These are phyloP conservation scores for Hamigera avellanea DNA, from an alignment of 495 filamentous ascomycete species.

Conservation along the genomic window DNA sequence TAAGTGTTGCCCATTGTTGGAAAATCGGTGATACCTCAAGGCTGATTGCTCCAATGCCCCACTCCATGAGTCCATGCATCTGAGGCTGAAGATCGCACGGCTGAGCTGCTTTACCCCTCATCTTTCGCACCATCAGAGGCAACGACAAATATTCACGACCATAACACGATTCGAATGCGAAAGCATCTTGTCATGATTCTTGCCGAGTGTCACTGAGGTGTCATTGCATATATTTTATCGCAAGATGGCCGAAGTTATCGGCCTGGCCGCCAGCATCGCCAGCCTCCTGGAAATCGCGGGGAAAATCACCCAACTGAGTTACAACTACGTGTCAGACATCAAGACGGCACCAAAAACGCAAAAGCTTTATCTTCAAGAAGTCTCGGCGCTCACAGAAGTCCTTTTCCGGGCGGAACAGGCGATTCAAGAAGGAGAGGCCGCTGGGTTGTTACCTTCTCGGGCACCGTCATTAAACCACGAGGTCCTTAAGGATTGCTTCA, in stretches of 20 bases:
- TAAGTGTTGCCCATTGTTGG: too few relatives aligned
- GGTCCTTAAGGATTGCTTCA: slow-evolving; percentile 5
- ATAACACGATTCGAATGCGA: too few relatives aligned
- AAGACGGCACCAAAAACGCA: slow-evolving; percentile 8
- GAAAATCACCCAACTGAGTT: slow-evolving; percentile 6
- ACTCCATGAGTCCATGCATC: too few relatives aligned
- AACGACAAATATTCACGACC: too few relatives aligned
- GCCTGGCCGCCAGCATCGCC: slow-evolving; percentile 3
- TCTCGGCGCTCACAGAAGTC: slow-evolving; percentile 6
- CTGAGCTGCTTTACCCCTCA: too few relatives aligned
- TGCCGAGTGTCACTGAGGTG: too few relatives aligned
- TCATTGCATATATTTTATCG: too few relatives aligned
- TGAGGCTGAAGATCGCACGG: too few relatives aligned
- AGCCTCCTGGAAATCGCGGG: slow-evolving; percentile 1
- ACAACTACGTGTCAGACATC: slow-evolving; percentile 7
- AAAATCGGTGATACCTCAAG: too few relatives aligned
- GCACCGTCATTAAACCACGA: slow-evolving; percentile 3
- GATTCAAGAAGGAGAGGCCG: slow-evolving; percentile 2
- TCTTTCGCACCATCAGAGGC: too few relatives aligned
- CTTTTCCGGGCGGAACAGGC: slow-evolving; percentile 6
- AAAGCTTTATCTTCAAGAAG: slow-evolving; percentile 8
- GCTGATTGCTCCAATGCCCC: too few relatives aligned
- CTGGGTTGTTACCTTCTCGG: slow-evolving; percentile 2
- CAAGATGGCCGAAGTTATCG: slow-evolving; percentile 2
- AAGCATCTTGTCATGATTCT: too few relatives aligned